These are phyloP conservation scores for Medicago truncatula DNA, from an alignment of 306 rosid species.

Conservation along the genomic window DNA sequence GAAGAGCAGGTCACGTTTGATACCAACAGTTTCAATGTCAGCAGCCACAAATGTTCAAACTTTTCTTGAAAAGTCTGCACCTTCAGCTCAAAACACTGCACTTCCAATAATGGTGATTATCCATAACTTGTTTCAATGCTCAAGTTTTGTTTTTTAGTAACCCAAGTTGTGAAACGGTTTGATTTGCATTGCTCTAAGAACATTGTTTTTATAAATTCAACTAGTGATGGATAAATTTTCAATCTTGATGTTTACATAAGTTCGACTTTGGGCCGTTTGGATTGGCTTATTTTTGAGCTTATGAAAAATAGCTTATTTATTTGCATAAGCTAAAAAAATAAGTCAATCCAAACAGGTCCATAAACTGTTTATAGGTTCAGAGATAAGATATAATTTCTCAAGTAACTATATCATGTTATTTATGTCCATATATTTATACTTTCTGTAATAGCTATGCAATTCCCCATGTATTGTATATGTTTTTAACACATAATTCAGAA, in stretches of 20 bases:
- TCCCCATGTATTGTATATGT: background rate
- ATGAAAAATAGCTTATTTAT: too few species aligned
- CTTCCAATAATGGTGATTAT: slow-evolving; percentile 54
- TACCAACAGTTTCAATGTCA: slow-evolving; percentile 42
- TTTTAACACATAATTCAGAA: background rate
- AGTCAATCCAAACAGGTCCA: too few species aligned
- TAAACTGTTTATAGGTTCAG: too few species aligned
- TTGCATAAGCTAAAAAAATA: too few species aligned
- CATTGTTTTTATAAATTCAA: background rate
- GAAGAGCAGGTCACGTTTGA: slow-evolving; percentile 33
- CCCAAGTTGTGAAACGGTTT: background rate
- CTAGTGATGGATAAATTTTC: background rate
- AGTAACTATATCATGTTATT: slow-evolving; percentile 4
- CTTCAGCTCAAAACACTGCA: slow-evolving; percentile 27
- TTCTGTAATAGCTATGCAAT: background rate
- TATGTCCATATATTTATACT: background rate
- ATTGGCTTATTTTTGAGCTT: too few species aligned
- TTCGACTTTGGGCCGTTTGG: too few species aligned
- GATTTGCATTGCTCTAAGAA: background rate
- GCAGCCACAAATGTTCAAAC: slow-evolving; percentile 35
- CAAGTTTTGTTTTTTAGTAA: background rate
- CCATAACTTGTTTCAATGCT: slow-evolving; percentile 17
- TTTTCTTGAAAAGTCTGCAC: slow-evolving; percentile 45
- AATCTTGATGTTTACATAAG: background rate
- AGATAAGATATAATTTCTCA: background rate